phyloP scores from a whole-genome alignment of 2,329 filamentous ascomycete species.

The Stagonosporopsis cucurbitacearum region DNA sequence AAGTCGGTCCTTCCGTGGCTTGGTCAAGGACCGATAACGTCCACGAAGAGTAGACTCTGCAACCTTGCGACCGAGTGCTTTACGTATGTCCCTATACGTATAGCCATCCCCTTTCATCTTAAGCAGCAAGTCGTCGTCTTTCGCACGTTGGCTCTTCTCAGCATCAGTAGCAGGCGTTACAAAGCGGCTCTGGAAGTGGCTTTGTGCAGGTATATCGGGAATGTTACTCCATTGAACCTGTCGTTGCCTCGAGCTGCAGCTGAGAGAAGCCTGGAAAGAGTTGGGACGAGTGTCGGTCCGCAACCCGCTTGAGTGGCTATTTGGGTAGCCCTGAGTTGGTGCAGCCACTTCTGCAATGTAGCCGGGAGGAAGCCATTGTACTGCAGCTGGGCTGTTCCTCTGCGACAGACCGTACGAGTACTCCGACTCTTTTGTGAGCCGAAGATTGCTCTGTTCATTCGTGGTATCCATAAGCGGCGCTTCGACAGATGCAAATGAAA shows the following conservation, averaged over 20 bases:
- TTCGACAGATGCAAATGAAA: neutral
- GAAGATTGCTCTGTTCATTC: neutral
- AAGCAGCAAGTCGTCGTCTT: conserved; percentile 54
- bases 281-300: neutral
- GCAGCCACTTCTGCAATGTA: neutral
- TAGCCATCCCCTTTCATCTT: conserved; percentile 61
- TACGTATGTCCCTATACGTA: conserved; percentile 70
- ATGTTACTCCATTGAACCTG: conserved; percentile 16
- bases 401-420: conserved; percentile 17
- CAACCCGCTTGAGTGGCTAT: neutral
- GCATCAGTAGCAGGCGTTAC: conserved; percentile 1
- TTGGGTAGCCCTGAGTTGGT: neutral
- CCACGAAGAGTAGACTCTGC: conserved; percentile 77
- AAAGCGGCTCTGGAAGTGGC: conserved; percentile 10
- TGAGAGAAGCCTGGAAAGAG: conserved; percentile 1
- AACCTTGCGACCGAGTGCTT: conserved; percentile 62
- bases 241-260: neutral
- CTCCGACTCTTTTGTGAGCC: conserved; percentile 2
- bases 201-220: conserved; percentile 3
- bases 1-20: conserved; percentile 66
- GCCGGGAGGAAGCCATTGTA: conserved; percentile 17
- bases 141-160: conserved; percentile 15
- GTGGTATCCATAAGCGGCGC: neutral
- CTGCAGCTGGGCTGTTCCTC: conserved; percentile 6
- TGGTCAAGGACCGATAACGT: conserved; percentile 69